These are phyloP conservation scores for Schwanniomyces pseudopolymorphus DNA, from an alignment of 805 yeast genomes.

Conservation along the genomic window DNA sequence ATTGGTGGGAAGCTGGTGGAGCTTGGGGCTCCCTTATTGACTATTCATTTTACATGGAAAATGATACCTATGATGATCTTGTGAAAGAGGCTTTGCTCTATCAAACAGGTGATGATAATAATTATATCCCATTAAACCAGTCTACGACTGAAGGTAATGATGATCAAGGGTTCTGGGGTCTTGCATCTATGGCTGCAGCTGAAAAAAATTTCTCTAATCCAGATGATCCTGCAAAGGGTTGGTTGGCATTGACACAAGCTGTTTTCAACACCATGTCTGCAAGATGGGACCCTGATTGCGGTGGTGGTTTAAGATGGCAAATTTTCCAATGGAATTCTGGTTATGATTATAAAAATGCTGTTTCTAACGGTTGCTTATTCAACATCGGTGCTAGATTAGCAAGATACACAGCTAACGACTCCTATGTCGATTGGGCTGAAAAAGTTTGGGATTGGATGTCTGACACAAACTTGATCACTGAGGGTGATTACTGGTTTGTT, in stretches of 20 bases:
- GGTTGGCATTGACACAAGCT: constrained; percentile 44
- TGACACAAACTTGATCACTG: constrained; percentile 42
- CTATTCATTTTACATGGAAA: constrained; percentile 68
- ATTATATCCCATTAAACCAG: constrained; percentile 86
- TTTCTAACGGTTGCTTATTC: constrained; percentile 45
- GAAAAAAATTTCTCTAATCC: constrained; percentile 78
- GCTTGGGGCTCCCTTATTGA: constrained; percentile 89
- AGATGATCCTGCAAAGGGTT: constrained; percentile 28
- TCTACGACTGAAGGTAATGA: constrained; percentile 94
- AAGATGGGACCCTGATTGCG: constrained; percentile 42
- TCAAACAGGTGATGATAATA: constrained; percentile 65
- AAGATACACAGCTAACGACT: constrained; percentile 38
- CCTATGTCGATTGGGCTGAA: constrained; percentile 43
- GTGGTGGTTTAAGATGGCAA: constrained; percentile 49
- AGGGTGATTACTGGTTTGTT: constrained; percentile 49
- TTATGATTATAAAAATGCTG: constrained; percentile 45
- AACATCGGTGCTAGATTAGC: constrained; percentile 46
- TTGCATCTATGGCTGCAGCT: constrained; percentile 89
- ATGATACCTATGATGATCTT: constrained; percentile 60
- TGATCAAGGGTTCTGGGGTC: constrained; percentile 97
- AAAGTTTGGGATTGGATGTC: constrained; percentile 47
- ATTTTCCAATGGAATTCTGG: constrained; percentile 50
- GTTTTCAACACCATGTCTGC: constrained; percentile 46
- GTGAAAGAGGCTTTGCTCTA: constrained; percentile 63
- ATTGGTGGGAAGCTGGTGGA: constrained; percentile 99